Base-by-base conservation (phyloP, 768 basidiomycete species). In the Lentinula guzmanii region DNA sequence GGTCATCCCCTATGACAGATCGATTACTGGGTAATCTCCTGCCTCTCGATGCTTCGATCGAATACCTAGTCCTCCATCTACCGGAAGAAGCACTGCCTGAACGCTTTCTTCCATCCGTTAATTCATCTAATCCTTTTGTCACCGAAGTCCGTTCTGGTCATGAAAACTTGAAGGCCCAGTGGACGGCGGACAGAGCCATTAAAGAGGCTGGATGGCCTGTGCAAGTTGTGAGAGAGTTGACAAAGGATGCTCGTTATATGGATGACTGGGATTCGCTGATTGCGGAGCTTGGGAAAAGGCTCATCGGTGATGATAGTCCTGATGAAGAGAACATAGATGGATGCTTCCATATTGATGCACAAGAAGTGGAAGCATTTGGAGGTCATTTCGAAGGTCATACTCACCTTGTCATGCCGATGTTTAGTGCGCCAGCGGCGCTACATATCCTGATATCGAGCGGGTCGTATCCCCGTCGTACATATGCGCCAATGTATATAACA, bases 21-120 rank as follows among this genome's bases (percentile, higher is more conserved):
- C 84, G 82, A 42, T 78, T 96, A 13, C 76, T 94, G 37, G 72
- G 70, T 6, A 76, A 82, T 5, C 71, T 86, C 2, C 77, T 84
- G 5, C 83, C 88, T 4, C 72, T 93, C 13, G 86, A 93, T 69
- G 91, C 93, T 0, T 85, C 86, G 56, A 87, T 95, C 50, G 90
- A 94, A 65, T 93, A 92, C 74, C 79, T 97, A 2, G 79, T 96
- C 50, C 78, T 96, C 21, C 84, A 91, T 66, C 70, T 91, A 5
- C 90, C 94, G 0, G 95, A 98, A 75, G 88, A 91, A 61, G 94
- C 96, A 66, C 80, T 97, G 4, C 95, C 95, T 0, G 69, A 77
- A 54, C 81, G 82, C 31, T 92, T 93, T 70, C 72, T 90, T 15
- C 84, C 88, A 4, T 70, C 77, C 9, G 71, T 72, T n/a, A 87